phyloP scores from a whole-genome alignment of 148 eudicot genomes.

The Chenopodium quinoa region DNA sequence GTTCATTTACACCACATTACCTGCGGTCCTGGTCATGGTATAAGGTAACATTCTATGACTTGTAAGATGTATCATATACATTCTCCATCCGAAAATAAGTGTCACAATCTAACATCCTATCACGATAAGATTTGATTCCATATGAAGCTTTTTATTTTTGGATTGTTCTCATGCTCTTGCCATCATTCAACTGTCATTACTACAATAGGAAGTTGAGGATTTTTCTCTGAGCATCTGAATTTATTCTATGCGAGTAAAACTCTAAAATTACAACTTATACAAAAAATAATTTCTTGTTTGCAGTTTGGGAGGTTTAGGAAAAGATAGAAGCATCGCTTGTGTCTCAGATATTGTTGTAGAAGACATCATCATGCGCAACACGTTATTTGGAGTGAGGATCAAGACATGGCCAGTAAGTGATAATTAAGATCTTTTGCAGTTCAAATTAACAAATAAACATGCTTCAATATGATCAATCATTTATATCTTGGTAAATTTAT shows the following conservation, averaged over 20 bases:
- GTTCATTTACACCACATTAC: slow-evolving; percentile 69
- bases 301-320: slow-evolving; percentile 88
- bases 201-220: too few species aligned
- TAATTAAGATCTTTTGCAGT: not conserved
- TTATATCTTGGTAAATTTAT: not conserved
- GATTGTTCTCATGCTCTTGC: too few species aligned
- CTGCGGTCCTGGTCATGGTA: slow-evolving; percentile 93
- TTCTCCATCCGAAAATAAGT: too few species aligned
- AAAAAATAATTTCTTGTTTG: not conserved
- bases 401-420: slow-evolving; percentile 82
- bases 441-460: too few species aligned
- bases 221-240: too few species aligned
- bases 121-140: too few species aligned
- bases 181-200: too few species aligned
- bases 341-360: slow-evolving; percentile 67
- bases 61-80: too few species aligned
- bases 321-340: slow-evolving; percentile 64
- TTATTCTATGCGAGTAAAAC: too few species aligned
- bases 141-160: too few species aligned
- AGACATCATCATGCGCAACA: slow-evolving; percentile 48
- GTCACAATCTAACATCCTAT: too few species aligned
- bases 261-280: too few species aligned
- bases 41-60: slow-evolving; percentile 45
- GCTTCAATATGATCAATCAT: not conserved
- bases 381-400: slow-evolving; percentile 71